Conservation (phyloP, 257 asterid genomes). For the Solanum chilense region DNA sequence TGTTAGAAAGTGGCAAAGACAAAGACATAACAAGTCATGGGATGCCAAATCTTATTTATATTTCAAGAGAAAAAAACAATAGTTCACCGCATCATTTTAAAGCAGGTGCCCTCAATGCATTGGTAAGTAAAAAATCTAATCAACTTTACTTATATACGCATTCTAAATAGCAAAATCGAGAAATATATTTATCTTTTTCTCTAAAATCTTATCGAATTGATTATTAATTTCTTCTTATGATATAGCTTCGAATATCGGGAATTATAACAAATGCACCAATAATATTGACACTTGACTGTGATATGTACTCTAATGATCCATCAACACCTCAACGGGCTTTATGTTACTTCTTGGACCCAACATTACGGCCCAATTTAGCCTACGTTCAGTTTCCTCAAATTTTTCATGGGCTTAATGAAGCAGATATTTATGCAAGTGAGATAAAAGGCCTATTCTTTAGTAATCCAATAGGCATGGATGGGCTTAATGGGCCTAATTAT, state of each 20-base stretch:
- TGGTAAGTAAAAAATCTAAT: slow-evolving; percentile 26
- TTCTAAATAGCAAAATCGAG: neutral
- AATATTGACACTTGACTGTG: slow-evolving; percentile 61
- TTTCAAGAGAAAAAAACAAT: slow-evolving; percentile 51
- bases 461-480: slow-evolving; percentile 62
- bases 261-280: slow-evolving; percentile 65
- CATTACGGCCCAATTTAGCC: slow-evolving; percentile 31
- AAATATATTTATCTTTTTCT: neutral
- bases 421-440: slow-evolving; percentile 56
- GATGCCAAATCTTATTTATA: slow-evolving; percentile 64
- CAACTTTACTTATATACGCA: no score
- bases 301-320: slow-evolving; percentile 75
- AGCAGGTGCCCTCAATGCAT: slow-evolving; percentile 76
- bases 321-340: slow-evolving; percentile 31
- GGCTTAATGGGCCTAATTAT: slow-evolving; percentile 46
- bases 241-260: slow-evolving; percentile 70
- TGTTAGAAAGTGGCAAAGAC: slow-evolving; percentile 24
- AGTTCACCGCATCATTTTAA: slow-evolving; percentile 52
- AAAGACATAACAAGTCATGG: slow-evolving; percentile 22
- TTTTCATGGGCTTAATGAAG: slow-evolving; percentile 46
- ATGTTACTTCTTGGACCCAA: slow-evolving; percentile 27
- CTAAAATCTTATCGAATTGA: neutral
- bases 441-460: slow-evolving; percentile 26
- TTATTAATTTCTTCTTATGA: neutral
- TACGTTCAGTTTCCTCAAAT: slow-evolving; percentile 68